Conservation (phyloP, 179 eudicot genomes). For the Beta lomatogona region DNA sequence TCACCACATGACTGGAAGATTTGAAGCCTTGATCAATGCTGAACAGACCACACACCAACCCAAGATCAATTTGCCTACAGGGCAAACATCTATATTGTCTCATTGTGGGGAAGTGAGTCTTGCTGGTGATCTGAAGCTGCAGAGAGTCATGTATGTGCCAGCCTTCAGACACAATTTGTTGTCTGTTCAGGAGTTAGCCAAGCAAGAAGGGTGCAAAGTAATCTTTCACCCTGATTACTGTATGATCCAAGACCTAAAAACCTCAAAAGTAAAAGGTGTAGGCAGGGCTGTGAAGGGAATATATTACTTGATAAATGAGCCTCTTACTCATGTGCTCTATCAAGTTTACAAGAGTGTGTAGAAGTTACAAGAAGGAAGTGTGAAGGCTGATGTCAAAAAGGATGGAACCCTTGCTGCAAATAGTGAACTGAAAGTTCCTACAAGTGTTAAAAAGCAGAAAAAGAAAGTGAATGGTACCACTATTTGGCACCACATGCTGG, state of each 20-base stretch:
- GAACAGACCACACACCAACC: rapidly evolving
- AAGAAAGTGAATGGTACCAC: too few relatives aligned
- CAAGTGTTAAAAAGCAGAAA: too few relatives aligned
- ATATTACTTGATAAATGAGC: background rate
- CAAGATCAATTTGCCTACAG: constrained; percentile 1
- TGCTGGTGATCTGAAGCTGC: background rate
- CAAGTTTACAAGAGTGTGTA: too few relatives aligned
- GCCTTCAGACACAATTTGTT: background rate
- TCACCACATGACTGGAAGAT: background rate
- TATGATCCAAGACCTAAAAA: background rate
- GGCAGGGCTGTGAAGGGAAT: background rate
- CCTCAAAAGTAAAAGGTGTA: background rate
- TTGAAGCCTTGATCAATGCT: rapidly evolving
- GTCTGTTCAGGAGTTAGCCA: background rate
- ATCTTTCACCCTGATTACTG: background rate
- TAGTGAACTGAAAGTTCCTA: too few relatives aligned
- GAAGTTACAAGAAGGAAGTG: too few relatives aligned
- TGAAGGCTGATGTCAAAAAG: too few relatives aligned
- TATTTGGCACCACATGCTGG: too few relatives aligned
- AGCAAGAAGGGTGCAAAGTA: background rate
- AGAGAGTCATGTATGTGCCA: background rate
- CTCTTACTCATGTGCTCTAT: background rate
- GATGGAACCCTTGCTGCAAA: too few relatives aligned
- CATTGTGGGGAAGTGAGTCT: background rate
- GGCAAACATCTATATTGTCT: background rate